Base-by-base conservation (phyloP, 83 land plant species). In the Picea mariana region DNA sequence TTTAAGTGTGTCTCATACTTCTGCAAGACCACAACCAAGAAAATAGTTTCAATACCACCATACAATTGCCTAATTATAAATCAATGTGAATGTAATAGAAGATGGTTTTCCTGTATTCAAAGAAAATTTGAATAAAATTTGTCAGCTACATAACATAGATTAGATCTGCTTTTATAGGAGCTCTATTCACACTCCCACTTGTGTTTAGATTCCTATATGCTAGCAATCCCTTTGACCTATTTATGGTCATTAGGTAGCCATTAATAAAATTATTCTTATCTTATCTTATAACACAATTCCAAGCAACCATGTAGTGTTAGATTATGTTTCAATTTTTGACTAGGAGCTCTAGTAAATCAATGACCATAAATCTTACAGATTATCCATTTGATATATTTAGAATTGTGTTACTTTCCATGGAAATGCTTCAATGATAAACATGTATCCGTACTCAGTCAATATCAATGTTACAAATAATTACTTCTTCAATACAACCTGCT, bases 1-100 rank as follows among this genome's bases (percentile, higher is more conserved):
- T 42, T 72, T 49, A 72, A 72, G 44, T 42, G 38, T 72, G 40
- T 20, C 76, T 34, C 38, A 38, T 72, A 49, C 76, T 72, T 42
- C 76, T 72, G 76, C 76, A 72, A 72, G 12, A 44, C 76, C 49
- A 40, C 18, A 72, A 72, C 52, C 21, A 42, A 0, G 13, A 12
- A 72, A 5, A 72, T 8, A 49, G 47, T 42, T 71, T 17, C 8
- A 34, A 71, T 20, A 40, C 55, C 55, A 42, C 21, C 31, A 27
- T 27, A 27, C 31, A 27, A 27, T 27, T 27, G 31, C 31, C 31
- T 27, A 3, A 42, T 72, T 31, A 18, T 42, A 20, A 42, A 20
- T 42, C 40, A 72, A 18, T 38, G n/a, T 42, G 44, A 72, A 20
- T 42, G 16, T 9, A 44, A 55, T 72, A 18, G 76, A 72, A 42